Percentiles rank a stretch among this genome's conserved stretches.
These are phyloP conservation scores for Prunus armeniaca DNA, from an alignment of 306 rosid species.

Conservation along the genomic window DNA sequence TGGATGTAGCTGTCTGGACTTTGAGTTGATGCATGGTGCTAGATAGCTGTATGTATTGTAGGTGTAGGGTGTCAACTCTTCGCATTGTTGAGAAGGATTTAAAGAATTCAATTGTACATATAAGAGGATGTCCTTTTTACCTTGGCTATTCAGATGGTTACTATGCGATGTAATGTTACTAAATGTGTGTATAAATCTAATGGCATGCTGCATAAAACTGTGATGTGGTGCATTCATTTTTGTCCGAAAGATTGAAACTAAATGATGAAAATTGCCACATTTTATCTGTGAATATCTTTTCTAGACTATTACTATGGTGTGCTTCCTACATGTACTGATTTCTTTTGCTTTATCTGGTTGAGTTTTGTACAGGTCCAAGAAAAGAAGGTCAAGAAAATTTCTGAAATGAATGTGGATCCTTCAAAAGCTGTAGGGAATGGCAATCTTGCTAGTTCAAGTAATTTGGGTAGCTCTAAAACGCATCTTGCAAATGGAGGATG, in stretches of 20 bases:
- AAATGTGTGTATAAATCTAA: neutral
- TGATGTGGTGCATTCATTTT: neutral
- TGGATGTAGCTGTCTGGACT: neutral
- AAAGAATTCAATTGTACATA: neutral
- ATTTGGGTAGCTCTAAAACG: slow-evolving; percentile 51
- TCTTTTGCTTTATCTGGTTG: slow-evolving; percentile 24
- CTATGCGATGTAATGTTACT: neutral
- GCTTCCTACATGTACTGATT: slow-evolving; percentile 18
- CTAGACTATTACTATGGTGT: neutral
- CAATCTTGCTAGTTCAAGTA: slow-evolving; percentile 79
- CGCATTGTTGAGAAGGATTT: neutral
- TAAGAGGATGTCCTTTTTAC: neutral
- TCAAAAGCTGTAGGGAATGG: slow-evolving; percentile 75
- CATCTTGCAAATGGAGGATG: slow-evolving; percentile 81
- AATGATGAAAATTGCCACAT: neutral
- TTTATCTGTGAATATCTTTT: neutral
- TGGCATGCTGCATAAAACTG: neutral
- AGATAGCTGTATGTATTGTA: neutral
- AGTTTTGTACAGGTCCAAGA: slow-evolving; percentile 78
- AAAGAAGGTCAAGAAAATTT: slow-evolving; percentile 92
- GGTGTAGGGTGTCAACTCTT: neutral
- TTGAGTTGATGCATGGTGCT: neutral
- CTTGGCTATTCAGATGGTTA: neutral
- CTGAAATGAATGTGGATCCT: slow-evolving; percentile 82
- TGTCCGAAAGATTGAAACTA: neutral